Conservation (phyloP, 2,329 filamentous ascomycete species). For the Colletotrichum lentis region DNA sequence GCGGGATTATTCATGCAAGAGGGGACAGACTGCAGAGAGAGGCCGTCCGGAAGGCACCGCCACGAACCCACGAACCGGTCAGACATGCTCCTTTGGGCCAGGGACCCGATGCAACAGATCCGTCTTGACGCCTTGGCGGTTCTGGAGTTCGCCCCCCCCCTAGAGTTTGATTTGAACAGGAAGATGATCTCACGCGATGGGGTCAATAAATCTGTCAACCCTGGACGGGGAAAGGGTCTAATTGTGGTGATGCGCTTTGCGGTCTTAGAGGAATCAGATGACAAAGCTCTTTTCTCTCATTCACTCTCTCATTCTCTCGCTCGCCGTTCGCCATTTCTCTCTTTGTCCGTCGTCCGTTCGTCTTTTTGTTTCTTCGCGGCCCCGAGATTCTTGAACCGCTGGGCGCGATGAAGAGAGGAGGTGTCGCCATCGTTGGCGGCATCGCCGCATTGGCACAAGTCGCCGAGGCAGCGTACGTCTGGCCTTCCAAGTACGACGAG, state of each 20-base stretch:
- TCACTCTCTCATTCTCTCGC: no score
- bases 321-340: neutral
- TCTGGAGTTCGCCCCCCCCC: neutral
- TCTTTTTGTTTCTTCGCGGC: neutral
- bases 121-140: slow-evolving; percentile 22
- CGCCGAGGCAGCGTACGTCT: slow-evolving; percentile 36
- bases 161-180: neutral
- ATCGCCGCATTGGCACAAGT: neutral
- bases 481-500: slow-evolving; percentile 40
- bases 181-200: slow-evolving; percentile 18
- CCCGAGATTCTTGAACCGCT: neutral
- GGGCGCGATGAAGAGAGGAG: slow-evolving; percentile 4
- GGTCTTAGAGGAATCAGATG: neutral
- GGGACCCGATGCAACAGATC: slow-evolving; percentile 28
- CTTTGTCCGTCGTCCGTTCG: neutral
- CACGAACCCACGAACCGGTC: slow-evolving; percentile 17
- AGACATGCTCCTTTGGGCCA: slow-evolving; percentile 28
- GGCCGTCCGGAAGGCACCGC: slow-evolving; percentile 4
- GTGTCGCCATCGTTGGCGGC: slow-evolving; percentile 4
- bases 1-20: neutral
- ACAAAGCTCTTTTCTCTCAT: neutral
- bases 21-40: neutral
- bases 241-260: slow-evolving; percentile 2
- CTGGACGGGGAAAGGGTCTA: slow-evolving; percentile 11
- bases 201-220: slow-evolving; percentile 12